Evolutionary conservation across 371 early-diverging fungal species (phyloP), one percentile per base, ranked within the genome.

Genomic region (Mortierella sp.): DNA sequence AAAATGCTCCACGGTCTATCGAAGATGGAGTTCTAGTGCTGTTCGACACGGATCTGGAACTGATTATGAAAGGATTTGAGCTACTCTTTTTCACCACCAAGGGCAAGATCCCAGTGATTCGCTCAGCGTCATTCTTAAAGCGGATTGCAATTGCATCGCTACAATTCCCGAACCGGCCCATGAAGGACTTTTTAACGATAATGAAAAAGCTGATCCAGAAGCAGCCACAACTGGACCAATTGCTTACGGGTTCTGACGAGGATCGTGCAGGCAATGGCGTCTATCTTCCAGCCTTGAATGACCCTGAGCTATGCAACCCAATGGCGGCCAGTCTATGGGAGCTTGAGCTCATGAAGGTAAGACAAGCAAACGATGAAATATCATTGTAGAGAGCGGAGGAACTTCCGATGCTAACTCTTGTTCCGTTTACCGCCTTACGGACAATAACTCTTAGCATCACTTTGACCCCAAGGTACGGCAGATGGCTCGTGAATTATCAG

Each of bases 231-330:
- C 80, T 97, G 64, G 93, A 94, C 64, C 90, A 91, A 43, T 76
- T 95, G 65, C 74, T 95, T 21, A 90, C 93, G 43, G 88, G 93
- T 14, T 89, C 93, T 49, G 89, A 93, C 23, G 95, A 95, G 71
- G 95, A 93, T 58, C 86, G 90, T 53, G 86, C 90, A 30, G 87
- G 88, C 27, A 87, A 83, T 59, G 96, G 96, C 53, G 82, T 93
- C 12, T 96, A 95, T 74, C 68, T 88, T 49, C 87, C 90, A 18
- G 79, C 87, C n/a, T 69, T 96, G 65, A 90, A 95, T 68, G 96
- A 97, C 65, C 94, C 96, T 2, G 96, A 97, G 61, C 84, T 96
- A 66, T 94, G 95, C 74, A 97, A 97, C 67, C 95, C 97, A 5
- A 93, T 94, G 81, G 93, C 94, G 6, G 90, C 96, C 14, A 93